These are phyloP conservation scores for Dianthus caryophyllus DNA, from an alignment of 148 eudicot species.

Conservation along the genomic window DNA sequence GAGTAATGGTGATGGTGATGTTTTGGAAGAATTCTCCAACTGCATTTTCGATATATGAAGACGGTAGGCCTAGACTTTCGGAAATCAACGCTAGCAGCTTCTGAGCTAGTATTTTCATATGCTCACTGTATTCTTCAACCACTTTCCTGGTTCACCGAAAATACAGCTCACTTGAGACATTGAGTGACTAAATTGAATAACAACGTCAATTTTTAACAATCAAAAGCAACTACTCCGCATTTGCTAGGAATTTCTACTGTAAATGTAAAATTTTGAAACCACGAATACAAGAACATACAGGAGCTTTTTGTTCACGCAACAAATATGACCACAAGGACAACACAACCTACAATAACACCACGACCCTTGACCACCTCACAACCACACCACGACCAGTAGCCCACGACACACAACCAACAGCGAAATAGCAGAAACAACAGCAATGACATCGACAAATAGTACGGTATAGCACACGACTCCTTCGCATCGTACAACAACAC, in stretches of 20 bases:
- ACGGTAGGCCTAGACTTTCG: constrained; percentile 64
- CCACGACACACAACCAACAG: no score
- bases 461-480: no score
- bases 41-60: constrained; percentile 64
- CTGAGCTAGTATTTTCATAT: constrained; percentile 66
- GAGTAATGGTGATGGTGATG: constrained; percentile 81
- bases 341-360: no score
- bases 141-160: constrained; percentile 43
- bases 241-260: background rate
- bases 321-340: no score
- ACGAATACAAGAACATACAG: background rate
- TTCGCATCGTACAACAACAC: no score
- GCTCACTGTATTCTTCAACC: constrained; percentile 67
- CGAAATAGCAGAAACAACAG: no score
- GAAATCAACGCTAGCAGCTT: constrained; percentile 65
- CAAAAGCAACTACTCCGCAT: background rate
- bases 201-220: background rate
- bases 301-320: no score
- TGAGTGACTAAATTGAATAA: background rate
- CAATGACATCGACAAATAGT: no score
- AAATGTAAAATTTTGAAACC: background rate
- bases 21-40: constrained; percentile 88
- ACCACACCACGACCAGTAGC: no score
- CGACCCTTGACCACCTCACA: no score
- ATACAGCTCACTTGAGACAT: background rate